Evolutionary conservation across 345 rosid genomes (phyloP).

Genomic region (Acer yangbiense): DNA sequence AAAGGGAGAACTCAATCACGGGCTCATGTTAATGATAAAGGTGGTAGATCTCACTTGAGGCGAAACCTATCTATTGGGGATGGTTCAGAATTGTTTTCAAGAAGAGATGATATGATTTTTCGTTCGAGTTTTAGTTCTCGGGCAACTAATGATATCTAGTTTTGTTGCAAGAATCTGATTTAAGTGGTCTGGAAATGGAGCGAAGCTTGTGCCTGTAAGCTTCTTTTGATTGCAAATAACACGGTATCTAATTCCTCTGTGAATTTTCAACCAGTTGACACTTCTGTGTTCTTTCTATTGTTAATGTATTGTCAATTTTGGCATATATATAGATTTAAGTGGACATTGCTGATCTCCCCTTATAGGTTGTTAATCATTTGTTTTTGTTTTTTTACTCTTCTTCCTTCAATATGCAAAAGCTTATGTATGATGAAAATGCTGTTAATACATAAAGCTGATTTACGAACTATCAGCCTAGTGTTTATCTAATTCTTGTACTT

Average conservation of each 20-base stretch:
- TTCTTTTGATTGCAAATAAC: slow-evolving; percentile 33
- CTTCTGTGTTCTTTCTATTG: slow-evolving; percentile 22
- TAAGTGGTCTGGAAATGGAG: slow-evolving; percentile 21
- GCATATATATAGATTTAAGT: slow-evolving; percentile 19
- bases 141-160: slow-evolving; percentile 24
- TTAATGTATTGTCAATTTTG: slow-evolving; percentile 23
- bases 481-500: slow-evolving; percentile 5
- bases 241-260: slow-evolving; percentile 22
- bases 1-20: slow-evolving; percentile 30
- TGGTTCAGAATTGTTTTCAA: slow-evolving; percentile 32
- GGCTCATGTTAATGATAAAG: slow-evolving; percentile 18
- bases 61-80: slow-evolving; percentile 41
- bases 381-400: neutral
- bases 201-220: slow-evolving; percentile 26
- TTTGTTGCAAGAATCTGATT: neutral
- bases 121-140: slow-evolving; percentile 23
- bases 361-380: slow-evolving; percentile 21
- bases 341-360: slow-evolving; percentile 39
- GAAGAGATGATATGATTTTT: slow-evolving; percentile 21
- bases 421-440: slow-evolving; percentile 9
- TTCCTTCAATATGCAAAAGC: slow-evolving; percentile 26
- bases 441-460: slow-evolving; percentile 12
- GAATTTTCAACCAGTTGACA: slow-evolving; percentile 17
- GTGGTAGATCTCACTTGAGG: slow-evolving; percentile 15
- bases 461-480: slow-evolving; percentile 5